These are phyloP conservation scores for Pseudogymnoascus pannorum DNA, from an alignment of 2,329 filamentous ascomycete species.

Conservation along the genomic window DNA sequence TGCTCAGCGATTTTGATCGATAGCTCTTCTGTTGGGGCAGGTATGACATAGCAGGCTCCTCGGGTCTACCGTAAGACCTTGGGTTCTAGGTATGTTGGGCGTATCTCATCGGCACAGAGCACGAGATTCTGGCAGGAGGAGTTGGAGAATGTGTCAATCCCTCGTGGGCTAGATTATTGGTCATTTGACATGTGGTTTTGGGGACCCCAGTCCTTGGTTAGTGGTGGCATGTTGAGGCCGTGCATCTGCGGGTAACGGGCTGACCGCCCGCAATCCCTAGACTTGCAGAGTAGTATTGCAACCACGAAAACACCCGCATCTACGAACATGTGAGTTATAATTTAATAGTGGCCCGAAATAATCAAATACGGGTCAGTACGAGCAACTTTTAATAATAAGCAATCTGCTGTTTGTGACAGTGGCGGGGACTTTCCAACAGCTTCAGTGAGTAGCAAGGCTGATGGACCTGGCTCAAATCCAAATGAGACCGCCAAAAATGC, in stretches of 20 bases:
- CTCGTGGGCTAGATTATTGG: neutral
- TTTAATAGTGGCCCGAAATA: neutral
- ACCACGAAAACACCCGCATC: neutral
- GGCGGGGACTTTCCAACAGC: neutral
- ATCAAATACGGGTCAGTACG: neutral
- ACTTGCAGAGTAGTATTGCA: neutral
- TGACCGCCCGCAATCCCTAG: neutral
- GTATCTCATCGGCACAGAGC: slow-evolving; percentile 1
- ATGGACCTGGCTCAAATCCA: neutral
- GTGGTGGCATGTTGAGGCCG: slow-evolving; percentile 1
- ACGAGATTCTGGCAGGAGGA: slow-evolving; percentile 2
- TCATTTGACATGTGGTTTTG: slow-evolving; percentile 6
- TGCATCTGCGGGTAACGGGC: slow-evolving; percentile 1
- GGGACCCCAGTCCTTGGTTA: slow-evolving; percentile 5
- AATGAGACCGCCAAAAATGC: neutral
- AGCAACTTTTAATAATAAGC: neutral
- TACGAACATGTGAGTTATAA: neutral
- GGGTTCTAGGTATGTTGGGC: slow-evolving; percentile 1
- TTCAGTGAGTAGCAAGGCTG: neutral
- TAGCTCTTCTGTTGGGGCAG: neutral
- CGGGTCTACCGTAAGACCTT: slow-evolving; percentile 3
- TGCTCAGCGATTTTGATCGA: neutral
- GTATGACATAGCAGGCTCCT: slow-evolving; percentile 3
- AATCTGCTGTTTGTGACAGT: neutral
- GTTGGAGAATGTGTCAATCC: neutral